Conservation (phyloP, 2,329 filamentous ascomycete genomes). For the Pyricularia sp. region DNA sequence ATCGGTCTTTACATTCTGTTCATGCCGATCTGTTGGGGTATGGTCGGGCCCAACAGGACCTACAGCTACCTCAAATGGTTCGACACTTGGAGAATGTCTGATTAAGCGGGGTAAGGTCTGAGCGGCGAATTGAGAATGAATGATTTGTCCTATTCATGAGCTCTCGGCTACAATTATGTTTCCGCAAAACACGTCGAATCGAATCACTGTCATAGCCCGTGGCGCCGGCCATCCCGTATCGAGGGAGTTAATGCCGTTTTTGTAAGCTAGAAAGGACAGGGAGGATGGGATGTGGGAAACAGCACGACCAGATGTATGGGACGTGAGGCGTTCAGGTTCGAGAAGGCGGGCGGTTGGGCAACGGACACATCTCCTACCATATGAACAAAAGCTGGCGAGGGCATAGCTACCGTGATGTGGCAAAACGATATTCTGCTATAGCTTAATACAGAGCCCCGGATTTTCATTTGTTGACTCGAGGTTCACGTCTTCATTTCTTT, state of each 20-base stretch:
- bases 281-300: background rate
- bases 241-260: background rate
- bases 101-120: conserved; percentile 29
- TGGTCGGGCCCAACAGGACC: conserved; percentile 74
- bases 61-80: conserved; percentile 96
- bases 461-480: background rate
- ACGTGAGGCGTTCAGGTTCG: background rate
- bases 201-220: background rate
- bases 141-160: background rate
- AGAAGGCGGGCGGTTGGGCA: background rate
- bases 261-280: background rate
- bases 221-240: background rate
- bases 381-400: background rate
- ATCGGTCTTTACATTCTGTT: conserved; percentile 84
- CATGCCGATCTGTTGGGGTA: conserved; percentile 91
- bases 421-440: background rate
- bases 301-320: background rate
- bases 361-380: background rate
- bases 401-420: background rate
- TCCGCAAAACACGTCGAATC: background rate
- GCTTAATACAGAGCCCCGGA: background rate
- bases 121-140: background rate
- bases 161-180: background rate
- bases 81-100: conserved; percentile 73
- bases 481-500: background rate